A percentile compares a stretch with the other conserved stretches of the same genome.
Conservation (phyloP, 768 basidiomycete genomes). For the Tylopilus subfusipes region DNA sequence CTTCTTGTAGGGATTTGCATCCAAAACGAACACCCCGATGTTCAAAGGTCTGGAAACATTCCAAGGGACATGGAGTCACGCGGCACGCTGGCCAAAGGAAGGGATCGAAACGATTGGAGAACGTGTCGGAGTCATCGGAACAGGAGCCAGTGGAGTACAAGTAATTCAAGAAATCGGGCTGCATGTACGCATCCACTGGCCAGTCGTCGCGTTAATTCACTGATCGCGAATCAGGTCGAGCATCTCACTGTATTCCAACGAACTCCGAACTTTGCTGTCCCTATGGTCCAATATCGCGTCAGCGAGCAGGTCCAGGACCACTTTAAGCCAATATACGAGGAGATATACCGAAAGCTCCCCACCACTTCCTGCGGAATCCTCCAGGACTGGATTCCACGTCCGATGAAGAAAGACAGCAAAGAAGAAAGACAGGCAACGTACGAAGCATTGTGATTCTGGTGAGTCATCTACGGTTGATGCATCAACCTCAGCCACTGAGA, state of each 20-base stretch:
- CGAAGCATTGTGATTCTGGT: neutral
- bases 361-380: neutral
- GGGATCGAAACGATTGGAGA: conserved; percentile 12
- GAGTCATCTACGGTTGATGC: neutral
- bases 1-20: conserved; percentile 4
- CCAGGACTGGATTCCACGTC: neutral
- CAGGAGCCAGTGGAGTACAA: conserved; percentile 16
- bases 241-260: conserved; percentile 14
- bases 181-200: conserved; percentile 1
- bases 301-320: conserved; percentile 10
- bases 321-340: conserved; percentile 11
- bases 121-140: conserved; percentile 16
- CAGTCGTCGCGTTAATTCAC: no score
- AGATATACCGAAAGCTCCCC: conserved; percentile 1
- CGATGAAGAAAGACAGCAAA: conserved; percentile 8
- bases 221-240: conserved; percentile 2
- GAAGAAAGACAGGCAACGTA: conserved; percentile 7
- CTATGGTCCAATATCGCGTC: conserved; percentile 11
- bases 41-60: conserved; percentile 13
- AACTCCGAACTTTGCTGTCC: conserved; percentile 11
- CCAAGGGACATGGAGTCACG: conserved; percentile 7
- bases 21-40: conserved; percentile 10
- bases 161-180: conserved; percentile 12
- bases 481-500: neutral
- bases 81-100: conserved; percentile 12